Evolutionary conservation across 208 protist genomes (phyloP).

Genomic region (Crithidia acanthocephali): DNA sequence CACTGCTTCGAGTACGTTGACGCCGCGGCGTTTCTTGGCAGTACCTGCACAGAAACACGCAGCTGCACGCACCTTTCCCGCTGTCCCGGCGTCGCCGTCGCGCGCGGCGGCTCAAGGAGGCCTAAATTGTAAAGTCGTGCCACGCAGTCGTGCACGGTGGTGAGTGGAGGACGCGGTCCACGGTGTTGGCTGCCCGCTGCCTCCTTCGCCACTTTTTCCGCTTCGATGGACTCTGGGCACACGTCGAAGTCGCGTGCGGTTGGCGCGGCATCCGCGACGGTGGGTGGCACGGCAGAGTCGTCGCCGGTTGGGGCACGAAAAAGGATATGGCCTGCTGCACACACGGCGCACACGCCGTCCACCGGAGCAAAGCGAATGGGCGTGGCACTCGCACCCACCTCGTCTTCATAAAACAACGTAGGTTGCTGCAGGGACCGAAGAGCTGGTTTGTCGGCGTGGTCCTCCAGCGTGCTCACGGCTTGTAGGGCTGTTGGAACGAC

Average conservation of each 20-base stretch:
- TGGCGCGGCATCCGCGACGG: neutral
- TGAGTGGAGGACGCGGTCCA: neutral
- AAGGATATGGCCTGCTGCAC: conserved; percentile 19
- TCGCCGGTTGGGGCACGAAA: neutral
- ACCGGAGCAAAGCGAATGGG: neutral
- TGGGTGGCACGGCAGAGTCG: too few species aligned
- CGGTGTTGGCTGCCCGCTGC: neutral
- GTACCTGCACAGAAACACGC: conserved; percentile 2
- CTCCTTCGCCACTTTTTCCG: neutral
- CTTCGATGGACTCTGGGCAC: conserved; percentile 9
- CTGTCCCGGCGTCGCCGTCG: neutral
- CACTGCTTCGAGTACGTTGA: neutral
- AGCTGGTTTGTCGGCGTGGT: neutral
- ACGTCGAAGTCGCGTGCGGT: neutral
- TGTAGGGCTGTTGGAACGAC: neutral
- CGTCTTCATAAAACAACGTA: conserved; percentile 5
- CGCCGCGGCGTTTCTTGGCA: neutral
- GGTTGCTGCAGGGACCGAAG: neutral
- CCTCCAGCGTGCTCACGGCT: neutral
- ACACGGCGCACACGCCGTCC: conserved; percentile 7
- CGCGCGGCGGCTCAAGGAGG: conserved; percentile 14
- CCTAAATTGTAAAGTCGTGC: conserved; percentile 16
- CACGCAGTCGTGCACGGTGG: conserved; percentile 16
- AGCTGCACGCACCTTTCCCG: conserved; percentile 8
- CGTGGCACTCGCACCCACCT: neutral